Evolutionary conservation across 2,329 filamentous ascomycete species (phyloP).

Genomic region (Emmonsia crescens): DNA sequence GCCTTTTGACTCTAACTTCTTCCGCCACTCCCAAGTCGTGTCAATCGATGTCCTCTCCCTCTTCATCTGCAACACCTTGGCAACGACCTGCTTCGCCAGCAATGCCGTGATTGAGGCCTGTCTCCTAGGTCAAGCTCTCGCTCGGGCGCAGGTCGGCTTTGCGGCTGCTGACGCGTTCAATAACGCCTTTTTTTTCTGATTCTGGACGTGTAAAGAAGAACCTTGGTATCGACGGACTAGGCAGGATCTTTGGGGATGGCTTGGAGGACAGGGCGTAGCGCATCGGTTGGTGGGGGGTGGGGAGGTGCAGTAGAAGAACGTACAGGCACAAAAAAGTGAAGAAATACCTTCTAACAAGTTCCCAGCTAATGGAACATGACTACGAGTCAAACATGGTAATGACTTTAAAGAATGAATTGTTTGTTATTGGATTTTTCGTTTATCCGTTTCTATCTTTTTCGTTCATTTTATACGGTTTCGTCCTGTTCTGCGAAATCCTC

Average conservation of each 20-base stretch:
- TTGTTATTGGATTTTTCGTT: not conserved
- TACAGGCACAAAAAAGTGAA: not conserved
- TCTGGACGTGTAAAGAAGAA: not conserved
- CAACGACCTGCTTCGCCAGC: constrained; percentile 24
- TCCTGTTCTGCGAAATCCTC: not conserved
- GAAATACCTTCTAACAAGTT: not conserved
- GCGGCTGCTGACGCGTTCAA: constrained; percentile 9
- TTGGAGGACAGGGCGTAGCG: not conserved
- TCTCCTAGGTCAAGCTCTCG: constrained; percentile 2
- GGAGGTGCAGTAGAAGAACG: not conserved
- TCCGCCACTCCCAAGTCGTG: constrained; percentile 44
- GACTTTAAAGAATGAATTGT: not conserved
- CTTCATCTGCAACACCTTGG: constrained; percentile 39
- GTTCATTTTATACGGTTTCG: not conserved
- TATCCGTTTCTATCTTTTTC: not conserved
- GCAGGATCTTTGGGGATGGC: not conserved
- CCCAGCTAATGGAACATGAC: not conserved
- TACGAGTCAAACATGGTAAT: not conserved
- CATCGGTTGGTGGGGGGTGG: not conserved
- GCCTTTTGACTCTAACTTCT: constrained; percentile 33
- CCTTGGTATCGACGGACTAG: not conserved
- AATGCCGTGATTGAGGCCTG: constrained; percentile 4
- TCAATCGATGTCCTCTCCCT: constrained; percentile 39
- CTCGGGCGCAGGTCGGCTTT: not conserved
- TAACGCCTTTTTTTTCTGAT: not conserved